Percentiles rank a stretch among this genome's conserved stretches.
Evolutionary conservation across 2,329 filamentous ascomycete species (phyloP).

Genomic region (Trichophyton verrucosum): DNA sequence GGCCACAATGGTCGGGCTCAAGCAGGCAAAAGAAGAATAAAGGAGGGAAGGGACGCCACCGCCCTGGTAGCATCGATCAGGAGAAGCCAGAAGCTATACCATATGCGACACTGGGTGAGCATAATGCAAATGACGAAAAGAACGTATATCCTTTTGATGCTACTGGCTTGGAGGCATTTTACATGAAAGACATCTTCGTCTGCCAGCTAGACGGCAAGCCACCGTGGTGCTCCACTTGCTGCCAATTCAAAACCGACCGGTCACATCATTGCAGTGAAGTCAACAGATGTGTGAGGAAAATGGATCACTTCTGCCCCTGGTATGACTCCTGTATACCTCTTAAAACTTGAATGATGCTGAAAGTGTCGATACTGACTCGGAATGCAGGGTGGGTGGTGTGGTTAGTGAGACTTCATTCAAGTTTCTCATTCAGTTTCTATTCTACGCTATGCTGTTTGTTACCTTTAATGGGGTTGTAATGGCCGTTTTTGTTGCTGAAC

Average conservation of each 20-base stretch:
- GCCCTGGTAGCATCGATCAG: background rate
- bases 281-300: conserved; percentile 68
- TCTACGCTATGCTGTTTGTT: conserved; percentile 59
- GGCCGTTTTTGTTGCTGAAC: conserved; percentile 50
- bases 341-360: background rate
- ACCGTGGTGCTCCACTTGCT: conserved; percentile 72
- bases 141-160: conserved; percentile 40
- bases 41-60: background rate
- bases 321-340: conserved; percentile 15
- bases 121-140: conserved; percentile 13
- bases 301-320: conserved; percentile 95
- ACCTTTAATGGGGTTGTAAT: conserved; percentile 50
- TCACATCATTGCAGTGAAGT: conserved; percentile 78
- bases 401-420: conserved; percentile 79
- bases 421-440: conserved; percentile 79
- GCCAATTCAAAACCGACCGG: conserved; percentile 77
- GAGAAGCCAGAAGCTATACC: conserved; percentile 15
- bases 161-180: conserved; percentile 61
- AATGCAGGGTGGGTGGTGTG: conserved; percentile 72
- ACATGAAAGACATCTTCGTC: conserved; percentile 69
- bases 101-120: background rate
- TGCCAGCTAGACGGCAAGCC: conserved; percentile 77
- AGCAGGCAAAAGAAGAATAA: conserved; percentile 12
- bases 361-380: background rate
- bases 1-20: conserved; percentile 29